A percentile compares a stretch with the other conserved stretches of the same genome.
These are phyloP conservation scores for Trametes elegans DNA, from an alignment of 768 basidiomycete species.

Conservation along the genomic window DNA sequence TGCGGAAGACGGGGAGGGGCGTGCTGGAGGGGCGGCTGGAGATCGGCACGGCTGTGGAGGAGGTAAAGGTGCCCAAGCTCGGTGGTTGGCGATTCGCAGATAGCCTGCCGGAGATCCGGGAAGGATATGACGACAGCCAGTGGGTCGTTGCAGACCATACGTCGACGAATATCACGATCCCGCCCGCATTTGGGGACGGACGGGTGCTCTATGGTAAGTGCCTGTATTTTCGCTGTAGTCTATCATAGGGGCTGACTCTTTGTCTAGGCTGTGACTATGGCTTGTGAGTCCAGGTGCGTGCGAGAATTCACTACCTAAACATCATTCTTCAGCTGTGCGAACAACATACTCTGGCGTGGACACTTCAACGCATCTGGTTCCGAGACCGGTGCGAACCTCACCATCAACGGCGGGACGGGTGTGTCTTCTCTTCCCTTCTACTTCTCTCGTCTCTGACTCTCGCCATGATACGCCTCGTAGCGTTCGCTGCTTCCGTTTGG, in stretches of 20 bases:
- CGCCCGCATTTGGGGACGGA: constrained; percentile 72
- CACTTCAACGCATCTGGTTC: constrained; percentile 65
- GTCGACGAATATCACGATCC: constrained; percentile 69
- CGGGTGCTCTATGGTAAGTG: constrained; percentile 61
- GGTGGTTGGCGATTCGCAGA: constrained; percentile 73
- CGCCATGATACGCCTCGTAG: constrained; percentile 31
- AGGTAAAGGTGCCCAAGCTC: constrained; percentile 47
- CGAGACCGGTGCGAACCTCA: constrained; percentile 68
- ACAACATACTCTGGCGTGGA: constrained; percentile 77
- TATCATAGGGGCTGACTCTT: not conserved
- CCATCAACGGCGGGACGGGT: constrained; percentile 82
- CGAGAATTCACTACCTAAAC: not conserved
- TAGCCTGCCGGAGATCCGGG: constrained; percentile 68
- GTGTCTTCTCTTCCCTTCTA: not conserved
- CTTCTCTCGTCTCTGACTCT: not conserved
- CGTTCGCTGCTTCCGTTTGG: constrained; percentile 83
- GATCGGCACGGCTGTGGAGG: constrained; percentile 30
- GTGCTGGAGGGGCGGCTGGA: constrained; percentile 44
- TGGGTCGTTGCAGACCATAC: constrained; percentile 72
- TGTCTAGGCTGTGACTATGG: constrained; percentile 72
- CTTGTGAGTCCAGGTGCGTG: constrained; percentile 50
- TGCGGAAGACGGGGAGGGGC: constrained; percentile 48
- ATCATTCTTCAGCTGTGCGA: constrained; percentile 66
- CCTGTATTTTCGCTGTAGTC: too few species aligned
- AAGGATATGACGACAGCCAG: constrained; percentile 53